Base-by-base conservation (phyloP, 1,284 basidiomycete species). In the Inonotus obliquus region DNA sequence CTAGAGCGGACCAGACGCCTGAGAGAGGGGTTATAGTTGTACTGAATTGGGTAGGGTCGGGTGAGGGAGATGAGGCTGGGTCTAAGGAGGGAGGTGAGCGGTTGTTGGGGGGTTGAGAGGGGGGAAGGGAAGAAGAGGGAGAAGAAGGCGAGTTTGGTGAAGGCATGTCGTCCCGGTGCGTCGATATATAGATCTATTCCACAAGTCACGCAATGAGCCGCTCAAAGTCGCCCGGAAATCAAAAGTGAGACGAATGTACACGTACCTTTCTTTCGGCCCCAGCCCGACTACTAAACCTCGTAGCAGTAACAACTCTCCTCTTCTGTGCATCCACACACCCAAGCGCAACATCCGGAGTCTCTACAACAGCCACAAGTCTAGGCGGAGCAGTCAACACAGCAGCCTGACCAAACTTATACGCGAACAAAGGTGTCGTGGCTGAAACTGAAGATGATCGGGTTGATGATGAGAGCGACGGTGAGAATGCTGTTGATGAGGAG, bases 241-340 rank as follows among this genome's bases (percentile, higher is more conserved):
- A 23, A 56, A 27, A 17, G n/a, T 56, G n/a, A 29, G 27, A 37
- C 59, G 58, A 14, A 59, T 9, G 29, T 23, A 6, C 75, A n/a
- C 86, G 64, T 62, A 91, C 89, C 75, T 87, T 79, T 44, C 91
- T 77, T 73, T 91, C 89, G 25, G 91, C 91, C 7, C 92, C 92
- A 4, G 81, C 77, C 55, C 92, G 78, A 17, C 88, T 87, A 71
- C 89, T 92, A 73, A 94, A 94, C 63, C 92, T 78, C 37, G 92
- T 94, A 7, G 91, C 88, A 59, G 91, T 92, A 14, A 92, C 87
- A 1, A 94, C 90, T 48, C 92, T 77, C 65, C 89, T 79, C 79
- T 92, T 92, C 72, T 80, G 77, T 11, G 89, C 85, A 72, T 92
- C 90, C 9, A 92, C 90, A 37, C 90, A 89, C 27, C 90, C 90